phyloP scores from a whole-genome alignment of 257 asterid species.

The Solanum sparsipilum region DNA sequence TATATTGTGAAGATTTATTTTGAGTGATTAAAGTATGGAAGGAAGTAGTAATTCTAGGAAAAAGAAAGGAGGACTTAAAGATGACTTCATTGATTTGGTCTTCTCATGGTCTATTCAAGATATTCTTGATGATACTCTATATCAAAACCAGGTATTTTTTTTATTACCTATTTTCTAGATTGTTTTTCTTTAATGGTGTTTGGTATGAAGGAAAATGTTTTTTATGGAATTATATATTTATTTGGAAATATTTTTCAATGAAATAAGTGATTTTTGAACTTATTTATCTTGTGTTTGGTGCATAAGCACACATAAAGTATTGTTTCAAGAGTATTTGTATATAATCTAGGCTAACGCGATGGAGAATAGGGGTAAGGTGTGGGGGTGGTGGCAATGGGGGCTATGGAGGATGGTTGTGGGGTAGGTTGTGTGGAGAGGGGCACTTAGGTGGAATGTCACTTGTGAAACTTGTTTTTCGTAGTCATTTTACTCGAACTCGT shows the following conservation, averaged over 20 bases:
- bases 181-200: neutral
- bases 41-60: neutral
- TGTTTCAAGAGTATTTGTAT: too few relatives aligned
- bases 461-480: too few relatives aligned
- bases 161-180: neutral
- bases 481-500: too few relatives aligned
- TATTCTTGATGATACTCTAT: constrained; percentile 24
- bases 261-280: neutral
- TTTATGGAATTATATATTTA: neutral
- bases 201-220: neutral
- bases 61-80: neutral
- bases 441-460: too few relatives aligned
- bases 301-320: too few relatives aligned
- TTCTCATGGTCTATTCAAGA: constrained; percentile 35
- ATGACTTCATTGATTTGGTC: constrained; percentile 18
- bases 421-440: too few relatives aligned
- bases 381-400: too few relatives aligned
- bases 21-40: neutral
- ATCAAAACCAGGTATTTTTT: constrained; percentile 21
- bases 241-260: neutral
- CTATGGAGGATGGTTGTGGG: too few relatives aligned
- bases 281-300: neutral
- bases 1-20: neutral
- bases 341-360: too few relatives aligned
- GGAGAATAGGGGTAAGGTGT: too few relatives aligned